A percentile compares a stretch with the other conserved stretches of the same genome.
These are phyloP conservation scores for Sarocladiaceae sp. DNA, from an alignment of 2,329 filamentous ascomycete genomes.

Conservation along the genomic window DNA sequence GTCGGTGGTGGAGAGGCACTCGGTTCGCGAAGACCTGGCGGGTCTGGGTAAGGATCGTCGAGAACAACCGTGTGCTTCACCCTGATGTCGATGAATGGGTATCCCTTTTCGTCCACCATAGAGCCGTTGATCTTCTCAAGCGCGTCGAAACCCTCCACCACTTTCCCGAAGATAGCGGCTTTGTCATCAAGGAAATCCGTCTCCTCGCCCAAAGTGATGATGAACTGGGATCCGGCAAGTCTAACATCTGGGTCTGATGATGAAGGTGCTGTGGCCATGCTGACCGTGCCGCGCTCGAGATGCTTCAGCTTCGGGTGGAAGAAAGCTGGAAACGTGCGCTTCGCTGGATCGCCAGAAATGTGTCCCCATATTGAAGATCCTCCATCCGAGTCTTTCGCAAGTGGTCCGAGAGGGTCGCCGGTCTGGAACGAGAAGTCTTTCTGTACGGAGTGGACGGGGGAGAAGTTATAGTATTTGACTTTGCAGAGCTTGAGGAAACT, in stretches of 20 bases:
- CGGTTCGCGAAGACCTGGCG: slow-evolving; percentile 69
- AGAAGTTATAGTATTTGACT: slow-evolving; percentile 98
- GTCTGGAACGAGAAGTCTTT: slow-evolving; percentile 96
- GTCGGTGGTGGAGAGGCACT: slow-evolving; percentile 76
- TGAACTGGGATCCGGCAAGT: slow-evolving; percentile 86
- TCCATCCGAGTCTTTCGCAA: slow-evolving; percentile 81
- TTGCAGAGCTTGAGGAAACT: slow-evolving; percentile 99
- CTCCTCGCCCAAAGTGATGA: slow-evolving; percentile 85
- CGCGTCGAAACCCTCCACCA: slow-evolving; percentile 92
- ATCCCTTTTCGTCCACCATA: slow-evolving; percentile 80
- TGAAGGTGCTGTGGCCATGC: slow-evolving; percentile 89
- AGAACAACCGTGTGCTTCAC: slow-evolving; percentile 90
- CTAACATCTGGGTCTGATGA: slow-evolving; percentile 74
- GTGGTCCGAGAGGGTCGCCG: slow-evolving; percentile 87
- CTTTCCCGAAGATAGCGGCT: slow-evolving; percentile 90
- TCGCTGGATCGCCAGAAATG: slow-evolving; percentile 60
- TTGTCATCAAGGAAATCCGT: slow-evolving; percentile 90
- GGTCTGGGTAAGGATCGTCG: slow-evolving; percentile 89
- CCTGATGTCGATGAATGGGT: slow-evolving; percentile 89
- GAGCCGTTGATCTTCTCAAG: slow-evolving; percentile 90
- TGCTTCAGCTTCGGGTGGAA: slow-evolving; percentile 88
- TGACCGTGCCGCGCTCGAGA: slow-evolving; percentile 83
- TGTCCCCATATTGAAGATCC: slow-evolving; percentile 91
- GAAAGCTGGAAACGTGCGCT: slow-evolving; percentile 77
- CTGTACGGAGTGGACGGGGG: slow-evolving; percentile 86